A percentile compares a stretch with the other conserved stretches of the same genome.
Evolutionary conservation across 192 early-diverging fungal genomes (phyloP).

Genomic region (Rhizoclosmatium globosum): DNA sequence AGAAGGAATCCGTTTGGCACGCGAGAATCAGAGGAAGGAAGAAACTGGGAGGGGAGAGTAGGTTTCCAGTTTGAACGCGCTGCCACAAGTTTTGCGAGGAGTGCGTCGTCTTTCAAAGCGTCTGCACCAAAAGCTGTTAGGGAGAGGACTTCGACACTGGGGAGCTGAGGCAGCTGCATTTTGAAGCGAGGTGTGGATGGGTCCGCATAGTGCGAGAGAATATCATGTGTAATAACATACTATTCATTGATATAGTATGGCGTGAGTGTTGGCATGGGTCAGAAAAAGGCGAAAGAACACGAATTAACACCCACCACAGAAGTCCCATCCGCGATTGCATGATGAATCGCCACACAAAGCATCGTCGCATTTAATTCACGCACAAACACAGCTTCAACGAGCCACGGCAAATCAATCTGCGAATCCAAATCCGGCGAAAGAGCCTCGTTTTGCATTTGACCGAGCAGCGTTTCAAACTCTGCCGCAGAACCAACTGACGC

Average conservation of each 20-base stretch:
- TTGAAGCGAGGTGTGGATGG: not conserved
- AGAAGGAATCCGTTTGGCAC: not conserved
- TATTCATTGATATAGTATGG: too few relatives aligned
- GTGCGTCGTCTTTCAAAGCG: not conserved
- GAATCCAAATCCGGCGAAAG: not conserved
- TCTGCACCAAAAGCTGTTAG: not conserved
- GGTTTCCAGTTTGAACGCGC: not conserved
- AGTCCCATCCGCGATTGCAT: not conserved
- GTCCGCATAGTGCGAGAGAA: not conserved
- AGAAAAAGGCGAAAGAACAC: too few relatives aligned
- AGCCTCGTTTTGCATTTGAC: not conserved
- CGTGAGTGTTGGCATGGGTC: too few relatives aligned
- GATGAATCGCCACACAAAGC: not conserved
- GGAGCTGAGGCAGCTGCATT: not conserved
- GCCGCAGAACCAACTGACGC: not conserved
- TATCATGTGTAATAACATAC: not conserved
- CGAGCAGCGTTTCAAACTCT: not conserved
- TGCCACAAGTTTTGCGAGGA: not conserved
- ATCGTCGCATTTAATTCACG: not conserved
- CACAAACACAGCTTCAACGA: not conserved
- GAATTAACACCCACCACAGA: not conserved
- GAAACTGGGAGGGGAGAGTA: not conserved
- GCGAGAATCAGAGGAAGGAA: not conserved
- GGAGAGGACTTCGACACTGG: not conserved
- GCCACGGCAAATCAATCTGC: not conserved